Evolutionary conservation across 371 early-diverging fungal genomes (phyloP).

Genomic region (Rhizopus arrhizus): DNA sequence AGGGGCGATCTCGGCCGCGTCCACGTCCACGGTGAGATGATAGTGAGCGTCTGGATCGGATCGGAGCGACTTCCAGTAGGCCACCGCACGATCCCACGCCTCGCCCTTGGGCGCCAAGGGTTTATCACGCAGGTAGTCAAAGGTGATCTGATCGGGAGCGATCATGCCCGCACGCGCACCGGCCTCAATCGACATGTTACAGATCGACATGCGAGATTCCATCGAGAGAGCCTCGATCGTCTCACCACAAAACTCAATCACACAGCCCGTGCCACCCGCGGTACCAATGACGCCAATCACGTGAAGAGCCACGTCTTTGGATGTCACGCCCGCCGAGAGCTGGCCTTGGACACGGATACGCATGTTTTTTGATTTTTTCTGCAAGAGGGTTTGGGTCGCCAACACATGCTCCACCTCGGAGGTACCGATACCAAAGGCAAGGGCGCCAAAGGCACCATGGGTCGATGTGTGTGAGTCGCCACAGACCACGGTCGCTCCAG

Average conservation of each 20-base stretch:
- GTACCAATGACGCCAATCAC: constrained; percentile 73
- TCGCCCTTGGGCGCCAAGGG: constrained; percentile 65
- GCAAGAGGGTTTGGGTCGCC: constrained; percentile 71
- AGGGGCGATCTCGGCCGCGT: constrained; percentile 63
- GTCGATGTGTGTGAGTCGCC: constrained; percentile 77
- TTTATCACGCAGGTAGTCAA: constrained; percentile 63
- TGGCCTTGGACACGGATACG: constrained; percentile 60
- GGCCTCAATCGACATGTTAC: constrained; percentile 77
- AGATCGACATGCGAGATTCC: constrained; percentile 74
- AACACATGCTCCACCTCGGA: constrained; percentile 76
- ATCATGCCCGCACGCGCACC: constrained; percentile 78
- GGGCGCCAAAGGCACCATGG: constrained; percentile 75
- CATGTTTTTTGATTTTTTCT: constrained; percentile 73
- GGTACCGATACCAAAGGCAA: constrained; percentile 77
- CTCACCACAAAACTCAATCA: constrained; percentile 67
- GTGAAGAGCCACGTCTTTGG: constrained; percentile 70
- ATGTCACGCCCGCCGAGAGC: constrained; percentile 56
- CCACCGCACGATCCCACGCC: constrained; percentile 66
- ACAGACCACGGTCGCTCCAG: constrained; percentile 71
- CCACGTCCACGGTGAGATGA: constrained; percentile 61
- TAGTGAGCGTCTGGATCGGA: constrained; percentile 65
- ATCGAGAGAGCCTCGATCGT: constrained; percentile 53
- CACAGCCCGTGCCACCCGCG: constrained; percentile 71
- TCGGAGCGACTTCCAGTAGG: constrained; percentile 62
- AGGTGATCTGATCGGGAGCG: constrained; percentile 70